Evolutionary conservation across 306 rosid genomes (phyloP).

Genomic region (Sicyos baderoa): DNA sequence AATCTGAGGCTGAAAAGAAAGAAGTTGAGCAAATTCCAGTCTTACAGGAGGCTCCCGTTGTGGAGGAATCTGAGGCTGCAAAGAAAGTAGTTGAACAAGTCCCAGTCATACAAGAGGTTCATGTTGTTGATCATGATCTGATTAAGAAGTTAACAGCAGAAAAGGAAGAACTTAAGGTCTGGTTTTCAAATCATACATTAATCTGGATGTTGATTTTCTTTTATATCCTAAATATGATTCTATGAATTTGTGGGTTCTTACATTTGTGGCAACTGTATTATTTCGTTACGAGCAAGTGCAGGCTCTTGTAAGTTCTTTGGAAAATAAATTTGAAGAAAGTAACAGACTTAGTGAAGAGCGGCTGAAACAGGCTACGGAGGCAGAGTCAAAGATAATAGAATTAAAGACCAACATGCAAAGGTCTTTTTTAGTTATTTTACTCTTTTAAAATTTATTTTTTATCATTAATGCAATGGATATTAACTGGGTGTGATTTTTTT

Average conservation of each 20-base stretch:
- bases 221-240: not conserved
- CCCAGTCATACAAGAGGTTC: not conserved
- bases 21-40: not conserved
- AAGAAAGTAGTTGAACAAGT: slow-evolving; percentile 22
- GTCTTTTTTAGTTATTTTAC: slow-evolving; percentile 28
- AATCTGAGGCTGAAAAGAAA: not conserved
- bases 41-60: not conserved
- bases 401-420: slow-evolving; percentile 78
- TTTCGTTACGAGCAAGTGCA: slow-evolving; percentile 29
- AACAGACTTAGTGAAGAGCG: slow-evolving; percentile 64
- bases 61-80: not conserved
- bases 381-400: slow-evolving; percentile 73
- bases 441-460: slow-evolving; percentile 13
- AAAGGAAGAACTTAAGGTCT: slow-evolving; percentile 67
- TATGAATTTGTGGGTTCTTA: slow-evolving; percentile 10
- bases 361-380: slow-evolving; percentile 59
- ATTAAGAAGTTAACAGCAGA: slow-evolving; percentile 48
- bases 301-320: slow-evolving; percentile 63
- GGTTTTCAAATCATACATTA: slow-evolving; percentile 10
- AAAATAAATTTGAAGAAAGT: slow-evolving; percentile 46
- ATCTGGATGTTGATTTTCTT: not conserved
- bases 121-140: slow-evolving; percentile 14
- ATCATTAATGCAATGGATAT: not conserved
- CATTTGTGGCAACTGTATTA: slow-evolving; percentile 12
- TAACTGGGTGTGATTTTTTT: not conserved